Base-by-base conservation (phyloP, 2,329 filamentous ascomycete species). In the Zymoseptoria tritici region DNA sequence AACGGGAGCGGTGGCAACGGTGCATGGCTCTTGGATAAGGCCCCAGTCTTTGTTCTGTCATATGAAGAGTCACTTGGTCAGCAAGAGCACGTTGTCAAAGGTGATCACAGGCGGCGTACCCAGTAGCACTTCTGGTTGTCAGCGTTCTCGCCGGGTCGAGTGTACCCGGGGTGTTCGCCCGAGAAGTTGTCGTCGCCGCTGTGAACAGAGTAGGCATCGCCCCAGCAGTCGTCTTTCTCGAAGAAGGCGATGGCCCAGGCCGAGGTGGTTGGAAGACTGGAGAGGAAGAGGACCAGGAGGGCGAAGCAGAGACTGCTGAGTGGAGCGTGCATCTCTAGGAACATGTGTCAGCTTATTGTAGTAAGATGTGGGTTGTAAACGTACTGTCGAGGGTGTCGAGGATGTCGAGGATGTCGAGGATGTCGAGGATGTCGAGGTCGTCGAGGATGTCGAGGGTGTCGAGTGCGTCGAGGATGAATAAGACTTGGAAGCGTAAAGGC, bases 171-270 rank as follows among this genome's bases (percentile, higher is more conserved):
- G 13, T 46, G 6, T 13, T 16, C 16, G 36, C 36, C 36, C 36
- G 16, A n/a, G 16, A 16, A 46, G 36, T 46, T 46, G 13, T 46
- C 36, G 36, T 46, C 36, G 36, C 36, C 36, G 36, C 36, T 46
- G 36, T 46, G 36, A n/a, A 46, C 36, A n/a, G 36, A 46, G 36
- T 46, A 46, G 36, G 36, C 50, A 20, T 52, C 50, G 50, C 24
- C 50, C 21, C 50, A 52, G 20, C 24, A 52, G 50, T 46, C 13
- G 36, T 46, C 36, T 4, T n/a, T 46, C 13, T 46, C 36, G 36
- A 46, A 54, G 55, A 60, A 60, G 50, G 49, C 51, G 51, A 60
- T 51, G 4, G 49, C 49, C 55, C 55, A 60, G n/a, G 54, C 52
- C 5, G 36, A n/a, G 20, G 52, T 46, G 31, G 26, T 24, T 9